phyloP scores from a whole-genome alignment of 805 yeast genomes.

The Yarrowia sp. region DNA sequence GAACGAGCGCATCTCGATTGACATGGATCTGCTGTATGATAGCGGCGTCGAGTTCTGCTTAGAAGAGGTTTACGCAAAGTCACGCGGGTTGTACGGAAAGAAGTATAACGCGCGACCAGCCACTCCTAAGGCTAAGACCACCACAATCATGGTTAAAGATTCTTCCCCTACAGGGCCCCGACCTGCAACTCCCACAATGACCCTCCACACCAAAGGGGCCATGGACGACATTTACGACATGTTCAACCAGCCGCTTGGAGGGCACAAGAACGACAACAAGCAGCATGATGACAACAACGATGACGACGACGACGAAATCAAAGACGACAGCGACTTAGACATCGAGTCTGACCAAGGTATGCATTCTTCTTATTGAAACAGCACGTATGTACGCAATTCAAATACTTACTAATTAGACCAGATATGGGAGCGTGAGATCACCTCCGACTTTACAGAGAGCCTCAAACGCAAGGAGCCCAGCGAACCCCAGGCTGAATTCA shows the following conservation, averaged over 20 bases:
- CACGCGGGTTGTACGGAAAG: conserved; percentile 39
- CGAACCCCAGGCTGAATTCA: conserved; percentile 15
- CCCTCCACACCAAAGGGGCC: conserved; percentile 72
- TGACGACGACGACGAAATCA: conserved; percentile 30
- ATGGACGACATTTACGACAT: conserved; percentile 67
- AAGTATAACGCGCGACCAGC: conserved; percentile 20
- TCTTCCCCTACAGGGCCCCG: background rate
- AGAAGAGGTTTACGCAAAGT: conserved; percentile 59
- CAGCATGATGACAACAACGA: conserved; percentile 32
- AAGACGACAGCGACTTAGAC: conserved; percentile 18
- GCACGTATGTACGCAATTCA: conserved; percentile 24
- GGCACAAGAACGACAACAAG: conserved; percentile 25
- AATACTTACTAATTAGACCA: conserved; percentile 25
- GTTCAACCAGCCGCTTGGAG: conserved; percentile 48
- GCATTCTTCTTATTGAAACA: conserved; percentile 24
- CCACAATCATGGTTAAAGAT: conserved; percentile 11
- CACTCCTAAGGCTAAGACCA: conserved; percentile 3
- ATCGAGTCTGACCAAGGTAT: conserved; percentile 15
- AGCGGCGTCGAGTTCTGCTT: conserved; percentile 54
- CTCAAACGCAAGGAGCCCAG: background rate
- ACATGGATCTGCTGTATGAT: conserved; percentile 30
- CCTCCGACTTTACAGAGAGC: conserved; percentile 23
- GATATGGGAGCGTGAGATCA: conserved; percentile 24
- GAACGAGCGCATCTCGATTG: conserved; percentile 30
- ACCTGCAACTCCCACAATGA: conserved; percentile 65